A percentile compares a stretch with the other conserved stretches of the same genome.
Evolutionary conservation across 164 flowering plant genomes (phyloP).

Genomic region (Magnolia changhungtana): DNA sequence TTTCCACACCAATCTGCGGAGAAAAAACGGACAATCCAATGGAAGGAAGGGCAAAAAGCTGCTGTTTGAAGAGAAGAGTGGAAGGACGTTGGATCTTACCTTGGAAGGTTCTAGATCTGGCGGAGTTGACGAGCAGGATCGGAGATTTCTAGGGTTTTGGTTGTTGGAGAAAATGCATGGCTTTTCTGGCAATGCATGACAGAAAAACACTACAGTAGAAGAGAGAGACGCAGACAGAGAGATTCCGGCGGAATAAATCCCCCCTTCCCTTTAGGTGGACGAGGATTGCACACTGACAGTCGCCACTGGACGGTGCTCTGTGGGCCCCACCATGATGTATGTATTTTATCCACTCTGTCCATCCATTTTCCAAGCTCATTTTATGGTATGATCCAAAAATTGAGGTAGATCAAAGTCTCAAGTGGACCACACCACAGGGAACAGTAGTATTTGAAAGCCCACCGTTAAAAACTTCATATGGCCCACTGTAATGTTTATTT

Average conservation of each 20-base stretch:
- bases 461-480: too few species aligned
- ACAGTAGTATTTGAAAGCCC: too few species aligned
- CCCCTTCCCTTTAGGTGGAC: not conserved
- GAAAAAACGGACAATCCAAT: not conserved
- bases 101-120: conserved; percentile 11
- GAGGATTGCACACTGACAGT: too few species aligned
- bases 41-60: not conserved
- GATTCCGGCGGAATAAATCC: not conserved
- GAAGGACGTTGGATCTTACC: not conserved
- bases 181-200: not conserved
- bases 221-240: not conserved
- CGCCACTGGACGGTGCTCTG: not conserved
- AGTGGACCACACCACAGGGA: too few species aligned
- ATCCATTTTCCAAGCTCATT: too few species aligned
- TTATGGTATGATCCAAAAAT: too few species aligned
- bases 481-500: too few species aligned
- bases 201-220: not conserved
- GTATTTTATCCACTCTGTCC: too few species aligned
- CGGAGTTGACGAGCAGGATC: not conserved
- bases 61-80: not conserved
- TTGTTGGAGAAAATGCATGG: not conserved
- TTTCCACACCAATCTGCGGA: not conserved
- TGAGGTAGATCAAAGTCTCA: too few species aligned
- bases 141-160: conserved; percentile 6
- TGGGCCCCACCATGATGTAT: too few species aligned